A percentile compares a stretch with the other conserved stretches of the same genome.
These are phyloP conservation scores for Thelonectria olida DNA, from an alignment of 2,329 filamentous ascomycete species.

Conservation along the genomic window DNA sequence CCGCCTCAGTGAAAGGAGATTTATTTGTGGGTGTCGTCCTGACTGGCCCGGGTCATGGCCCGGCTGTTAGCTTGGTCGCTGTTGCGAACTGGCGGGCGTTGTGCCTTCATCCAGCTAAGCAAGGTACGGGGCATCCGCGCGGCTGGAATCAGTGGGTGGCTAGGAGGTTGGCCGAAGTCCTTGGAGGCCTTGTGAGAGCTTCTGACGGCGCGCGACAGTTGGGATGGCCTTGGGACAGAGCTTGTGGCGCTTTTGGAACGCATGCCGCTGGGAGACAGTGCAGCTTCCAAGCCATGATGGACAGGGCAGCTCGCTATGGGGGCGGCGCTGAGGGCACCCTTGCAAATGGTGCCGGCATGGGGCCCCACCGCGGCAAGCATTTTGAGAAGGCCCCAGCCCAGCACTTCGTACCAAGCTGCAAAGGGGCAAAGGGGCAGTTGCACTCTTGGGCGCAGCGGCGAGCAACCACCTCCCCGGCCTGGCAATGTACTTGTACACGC, in stretches of 20 bases:
- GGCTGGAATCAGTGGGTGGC: neutral
- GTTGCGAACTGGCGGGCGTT: slow-evolving; percentile 4
- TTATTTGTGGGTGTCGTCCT: neutral
- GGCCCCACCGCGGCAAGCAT: slow-evolving; percentile 8
- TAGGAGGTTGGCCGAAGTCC: slow-evolving; percentile 11
- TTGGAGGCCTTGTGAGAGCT: neutral
- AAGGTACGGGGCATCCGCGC: slow-evolving; percentile 1
- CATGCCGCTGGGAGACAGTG: neutral
- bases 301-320: slow-evolving; percentile 7
- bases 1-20: neutral
- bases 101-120: slow-evolving; percentile 2
- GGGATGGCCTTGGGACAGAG: neutral
- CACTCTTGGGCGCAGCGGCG: neutral
- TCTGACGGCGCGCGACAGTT: neutral
- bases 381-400: neutral
- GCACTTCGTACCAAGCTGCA: neutral
- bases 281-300: slow-evolving; percentile 3
- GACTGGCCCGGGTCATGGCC: neutral
- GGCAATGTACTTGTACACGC: slow-evolving; percentile 3
- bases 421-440: neutral
- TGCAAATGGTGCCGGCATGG: slow-evolving; percentile 5
- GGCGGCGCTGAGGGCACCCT: neutral
- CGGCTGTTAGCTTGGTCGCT: neutral
- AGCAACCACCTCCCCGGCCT: neutral
- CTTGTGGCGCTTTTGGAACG: slow-evolving; percentile 7